phyloP scores from a whole-genome alignment of 2,329 filamentous ascomycete species.

The Fusarium drepaniforme region DNA sequence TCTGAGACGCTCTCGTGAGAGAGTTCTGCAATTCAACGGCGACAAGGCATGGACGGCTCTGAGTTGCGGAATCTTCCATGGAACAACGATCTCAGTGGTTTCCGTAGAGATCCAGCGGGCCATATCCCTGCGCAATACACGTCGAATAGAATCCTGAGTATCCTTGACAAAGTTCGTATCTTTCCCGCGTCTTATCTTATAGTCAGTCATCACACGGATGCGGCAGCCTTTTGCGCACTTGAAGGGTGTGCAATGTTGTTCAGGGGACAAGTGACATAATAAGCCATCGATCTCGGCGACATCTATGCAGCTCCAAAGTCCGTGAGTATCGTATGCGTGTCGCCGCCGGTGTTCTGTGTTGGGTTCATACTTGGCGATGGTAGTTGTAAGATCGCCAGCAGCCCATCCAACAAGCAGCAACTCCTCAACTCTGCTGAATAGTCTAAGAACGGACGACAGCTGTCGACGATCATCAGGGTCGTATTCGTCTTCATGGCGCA shows the following conservation, averaged over 20 bases:
- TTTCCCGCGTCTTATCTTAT: neutral
- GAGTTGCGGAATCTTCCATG: neutral
- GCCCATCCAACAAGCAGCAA: neutral
- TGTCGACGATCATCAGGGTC: accelerated
- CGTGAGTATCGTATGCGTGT: neutral
- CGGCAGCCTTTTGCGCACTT: too few species aligned
- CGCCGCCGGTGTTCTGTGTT: neutral
- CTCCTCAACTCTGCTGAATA: neutral
- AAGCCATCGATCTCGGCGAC: neutral
- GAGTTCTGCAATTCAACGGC: neutral
- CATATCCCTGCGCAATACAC: neutral
- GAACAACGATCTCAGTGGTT: neutral
- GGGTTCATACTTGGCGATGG: neutral
- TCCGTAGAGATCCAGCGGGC: neutral
- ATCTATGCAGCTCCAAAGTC: neutral
- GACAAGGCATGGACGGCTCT: neutral
- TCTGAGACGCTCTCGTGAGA: neutral
- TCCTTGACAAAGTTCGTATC: neutral
- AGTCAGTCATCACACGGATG: too few species aligned
- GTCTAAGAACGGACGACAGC: neutral
- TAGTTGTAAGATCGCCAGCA: too few species aligned
- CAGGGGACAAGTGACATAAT: neutral
- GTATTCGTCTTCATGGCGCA: neutral
- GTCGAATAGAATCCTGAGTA: neutral
- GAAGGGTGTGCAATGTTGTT: neutral